Conservation (phyloP, 805 yeast genomes). For the Yueomyces sinensis region DNA sequence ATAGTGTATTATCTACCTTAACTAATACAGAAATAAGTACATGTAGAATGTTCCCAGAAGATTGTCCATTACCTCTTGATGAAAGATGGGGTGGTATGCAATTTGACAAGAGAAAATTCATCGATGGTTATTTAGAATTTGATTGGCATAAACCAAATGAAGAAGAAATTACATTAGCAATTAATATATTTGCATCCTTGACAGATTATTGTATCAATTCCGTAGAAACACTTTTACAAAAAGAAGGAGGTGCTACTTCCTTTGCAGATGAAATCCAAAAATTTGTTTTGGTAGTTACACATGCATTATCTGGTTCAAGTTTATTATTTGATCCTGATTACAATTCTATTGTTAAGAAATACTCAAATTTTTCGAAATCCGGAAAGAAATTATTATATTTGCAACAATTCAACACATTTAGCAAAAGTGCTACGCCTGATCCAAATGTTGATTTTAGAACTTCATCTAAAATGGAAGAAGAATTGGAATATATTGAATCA, state of each 20-base stretch:
- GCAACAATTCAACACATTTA: not conserved
- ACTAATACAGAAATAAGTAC: constrained; percentile 50
- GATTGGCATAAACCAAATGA: constrained; percentile 65
- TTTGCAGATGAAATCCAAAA: constrained; percentile 40
- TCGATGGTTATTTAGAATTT: constrained; percentile 36
- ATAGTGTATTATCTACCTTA: constrained; percentile 50
- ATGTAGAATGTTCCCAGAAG: constrained; percentile 38
- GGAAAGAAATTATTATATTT: no score
- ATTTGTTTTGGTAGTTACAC: constrained; percentile 43
- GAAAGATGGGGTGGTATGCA: constrained; percentile 70
- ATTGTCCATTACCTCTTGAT: constrained; percentile 25
- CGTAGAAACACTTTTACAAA: constrained; percentile 25
- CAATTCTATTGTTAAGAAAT: constrained; percentile 21
- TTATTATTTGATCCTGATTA: constrained; percentile 62
- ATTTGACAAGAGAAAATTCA: constrained; percentile 38
- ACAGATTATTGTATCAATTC: constrained; percentile 31
- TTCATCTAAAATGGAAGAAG: constrained; percentile 17
- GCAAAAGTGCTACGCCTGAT: constrained; percentile 23
- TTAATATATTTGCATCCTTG: constrained; percentile 40
- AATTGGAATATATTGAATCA: constrained; percentile 14
- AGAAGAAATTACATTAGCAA: constrained; percentile 46
- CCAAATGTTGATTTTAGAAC: constrained; percentile 28
- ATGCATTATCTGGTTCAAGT: constrained; percentile 56
- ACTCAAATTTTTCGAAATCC: not conserved
- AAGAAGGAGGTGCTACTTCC: constrained; percentile 8